Evolutionary conservation across 1,139 yeast genomes (phyloP).

Genomic region (Saccharomyces hybrid): DNA sequence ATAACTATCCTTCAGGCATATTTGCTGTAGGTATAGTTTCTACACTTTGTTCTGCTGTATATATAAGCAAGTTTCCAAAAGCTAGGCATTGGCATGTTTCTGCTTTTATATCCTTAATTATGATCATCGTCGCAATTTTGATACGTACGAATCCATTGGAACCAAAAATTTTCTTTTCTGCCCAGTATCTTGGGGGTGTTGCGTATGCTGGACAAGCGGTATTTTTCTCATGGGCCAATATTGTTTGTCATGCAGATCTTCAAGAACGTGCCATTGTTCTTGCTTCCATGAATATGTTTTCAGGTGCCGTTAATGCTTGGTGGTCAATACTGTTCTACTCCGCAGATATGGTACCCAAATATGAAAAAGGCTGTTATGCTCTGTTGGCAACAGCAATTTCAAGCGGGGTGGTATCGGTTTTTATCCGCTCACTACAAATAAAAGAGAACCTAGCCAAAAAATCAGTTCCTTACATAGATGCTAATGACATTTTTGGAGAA

Average conservation of each 20-base stretch:
- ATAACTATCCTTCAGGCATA: conserved; percentile 52
- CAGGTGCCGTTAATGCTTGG: conserved; percentile 57
- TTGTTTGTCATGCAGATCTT: conserved; percentile 44
- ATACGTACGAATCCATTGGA: conserved; percentile 34
- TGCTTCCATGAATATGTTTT: conserved; percentile 58
- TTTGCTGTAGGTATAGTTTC: conserved; percentile 46
- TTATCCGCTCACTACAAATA: conserved; percentile 35
- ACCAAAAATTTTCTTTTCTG: conserved; percentile 39
- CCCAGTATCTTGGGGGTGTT: conserved; percentile 48
- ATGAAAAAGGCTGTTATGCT: conserved; percentile 47
- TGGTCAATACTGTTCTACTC: conserved; percentile 48
- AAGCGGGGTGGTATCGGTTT: conserved; percentile 31
- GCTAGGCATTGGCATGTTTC: conserved; percentile 50
- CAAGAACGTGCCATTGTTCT: conserved; percentile 51
- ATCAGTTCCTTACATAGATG: conserved; percentile 20
- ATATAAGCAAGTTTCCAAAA: conserved; percentile 36
- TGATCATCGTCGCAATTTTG: conserved; percentile 42
- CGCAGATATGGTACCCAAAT: conserved; percentile 45
- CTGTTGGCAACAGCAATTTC: conserved; percentile 44
- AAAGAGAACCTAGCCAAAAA: conserved; percentile 30
- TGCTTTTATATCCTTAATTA: conserved; percentile 34
- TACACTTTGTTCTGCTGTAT: conserved; percentile 41
- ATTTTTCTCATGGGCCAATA: conserved; percentile 55
- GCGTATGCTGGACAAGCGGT: conserved; percentile 52
- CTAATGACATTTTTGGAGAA: conserved; percentile 20